phyloP scores from a whole-genome alignment of 2,329 filamentous ascomycete species.

The Lithohypha guttulata region DNA sequence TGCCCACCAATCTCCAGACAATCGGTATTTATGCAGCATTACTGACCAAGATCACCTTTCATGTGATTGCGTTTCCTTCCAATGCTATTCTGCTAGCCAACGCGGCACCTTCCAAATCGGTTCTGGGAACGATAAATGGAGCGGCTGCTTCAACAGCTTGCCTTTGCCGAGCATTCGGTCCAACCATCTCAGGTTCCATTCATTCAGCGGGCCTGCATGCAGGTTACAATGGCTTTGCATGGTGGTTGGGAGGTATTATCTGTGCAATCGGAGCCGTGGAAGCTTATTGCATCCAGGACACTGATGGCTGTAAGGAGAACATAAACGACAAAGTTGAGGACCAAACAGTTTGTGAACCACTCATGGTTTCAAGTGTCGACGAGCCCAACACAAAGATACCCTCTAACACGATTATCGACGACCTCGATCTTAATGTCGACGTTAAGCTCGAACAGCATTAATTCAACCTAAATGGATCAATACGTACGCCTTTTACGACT shows the following conservation, averaged over 20 bases:
- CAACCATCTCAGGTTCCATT: constrained; percentile 73
- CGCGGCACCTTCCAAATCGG: constrained; percentile 68
- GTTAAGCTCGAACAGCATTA: constrained; percentile 9
- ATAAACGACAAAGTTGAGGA: constrained; percentile 34
- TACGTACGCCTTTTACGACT: constrained; percentile 1
- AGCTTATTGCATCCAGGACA: constrained; percentile 64
- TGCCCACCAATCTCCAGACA: constrained; percentile 62
- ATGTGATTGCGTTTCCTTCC: constrained; percentile 82
- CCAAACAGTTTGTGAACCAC: constrained; percentile 23
- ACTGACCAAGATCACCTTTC: constrained; percentile 85
- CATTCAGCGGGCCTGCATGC: constrained; percentile 69
- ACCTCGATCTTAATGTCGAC: constrained; percentile 17
- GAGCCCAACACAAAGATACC: constrained; percentile 16
- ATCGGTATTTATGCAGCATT: constrained; percentile 66
- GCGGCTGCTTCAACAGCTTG: constrained; percentile 85
- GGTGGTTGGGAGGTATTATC: constrained; percentile 80
- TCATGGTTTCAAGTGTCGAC: constrained; percentile 22
- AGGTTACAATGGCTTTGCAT: constrained; percentile 78
- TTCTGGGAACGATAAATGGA: constrained; percentile 86
- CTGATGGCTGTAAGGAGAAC: constrained; percentile 37
- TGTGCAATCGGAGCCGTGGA: constrained; percentile 64
- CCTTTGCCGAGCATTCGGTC: constrained; percentile 76
- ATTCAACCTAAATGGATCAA: too few species aligned
- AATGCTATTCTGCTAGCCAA: constrained; percentile 84
- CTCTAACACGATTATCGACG: constrained; percentile 13